phyloP scores from a whole-genome alignment of 129 eudicot genomes.

The Lonicera japonica region DNA sequence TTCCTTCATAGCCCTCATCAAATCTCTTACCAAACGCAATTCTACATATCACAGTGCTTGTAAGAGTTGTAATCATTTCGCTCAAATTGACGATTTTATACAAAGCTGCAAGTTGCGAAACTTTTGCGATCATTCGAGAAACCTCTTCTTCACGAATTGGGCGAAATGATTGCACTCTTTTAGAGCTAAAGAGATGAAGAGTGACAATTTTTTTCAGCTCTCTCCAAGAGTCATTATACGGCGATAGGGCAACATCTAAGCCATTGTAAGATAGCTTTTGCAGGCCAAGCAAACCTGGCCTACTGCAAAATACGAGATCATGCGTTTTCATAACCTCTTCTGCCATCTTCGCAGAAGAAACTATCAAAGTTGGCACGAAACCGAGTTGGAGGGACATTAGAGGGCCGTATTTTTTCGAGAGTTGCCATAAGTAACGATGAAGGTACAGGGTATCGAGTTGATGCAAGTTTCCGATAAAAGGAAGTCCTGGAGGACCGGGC shows the following conservation, averaged over 20 bases:
- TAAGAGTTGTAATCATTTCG: background rate
- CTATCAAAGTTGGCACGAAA: too few species aligned
- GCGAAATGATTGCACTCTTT: too few species aligned
- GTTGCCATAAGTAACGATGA: too few species aligned
- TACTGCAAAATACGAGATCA: background rate
- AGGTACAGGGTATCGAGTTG: too few species aligned
- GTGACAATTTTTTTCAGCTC: background rate
- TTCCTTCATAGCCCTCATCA: background rate
- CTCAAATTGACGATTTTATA: background rate
- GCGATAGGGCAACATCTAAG: background rate
- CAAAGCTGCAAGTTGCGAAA: background rate
- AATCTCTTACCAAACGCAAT: too few species aligned
- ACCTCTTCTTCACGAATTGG: too few species aligned
- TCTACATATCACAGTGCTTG: background rate
- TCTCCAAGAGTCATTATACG: background rate
- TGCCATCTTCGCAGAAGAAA: too few species aligned
- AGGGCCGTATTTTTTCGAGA: background rate
- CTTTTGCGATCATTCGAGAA: too few species aligned
- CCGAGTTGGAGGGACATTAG: background rate
- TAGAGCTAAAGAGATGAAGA: too few species aligned
- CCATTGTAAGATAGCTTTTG: conserved; percentile 2
- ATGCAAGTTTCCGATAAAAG: too few species aligned
- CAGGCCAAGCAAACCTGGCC: background rate
- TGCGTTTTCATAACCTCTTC: background rate
- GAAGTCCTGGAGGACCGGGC: too few species aligned